These are phyloP conservation scores for Apophysomyces sp. DNA, from an alignment of 371 early-diverging fungal genomes.

Conservation along the genomic window DNA sequence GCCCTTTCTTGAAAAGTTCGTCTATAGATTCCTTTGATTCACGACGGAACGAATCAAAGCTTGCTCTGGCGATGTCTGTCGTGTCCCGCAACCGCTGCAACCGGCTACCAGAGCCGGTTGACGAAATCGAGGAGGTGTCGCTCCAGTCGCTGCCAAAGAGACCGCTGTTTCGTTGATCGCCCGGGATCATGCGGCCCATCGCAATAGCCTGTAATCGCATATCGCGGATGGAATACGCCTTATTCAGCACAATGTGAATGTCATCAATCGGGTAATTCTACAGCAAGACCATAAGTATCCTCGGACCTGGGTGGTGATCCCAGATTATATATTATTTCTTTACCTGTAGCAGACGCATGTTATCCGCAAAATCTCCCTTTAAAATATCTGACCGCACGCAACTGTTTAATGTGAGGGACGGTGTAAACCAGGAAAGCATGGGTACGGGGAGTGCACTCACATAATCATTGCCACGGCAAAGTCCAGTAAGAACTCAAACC, in stretches of 20 bases:
- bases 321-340: not conserved
- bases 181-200: conserved; percentile 33
- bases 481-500: conserved; percentile 75
- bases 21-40: conserved; percentile 46
- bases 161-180: conserved; percentile 34
- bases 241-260: conserved; percentile 42
- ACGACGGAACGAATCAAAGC: conserved; percentile 39
- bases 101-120: conserved; percentile 34
- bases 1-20: conserved; percentile 34
- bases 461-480: conserved; percentile 79
- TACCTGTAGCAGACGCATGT: conserved; percentile 64
- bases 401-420: conserved; percentile 23
- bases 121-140: conserved; percentile 44
- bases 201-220: conserved; percentile 30
- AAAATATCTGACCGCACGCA: conserved; percentile 61
- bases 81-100: conserved; percentile 38
- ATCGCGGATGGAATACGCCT: conserved; percentile 41
- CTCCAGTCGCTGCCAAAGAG: conserved; percentile 32
- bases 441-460: conserved; percentile 36
- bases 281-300: not conserved
- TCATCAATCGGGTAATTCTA: conserved; percentile 57
- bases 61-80: conserved; percentile 40
- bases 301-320: not conserved
- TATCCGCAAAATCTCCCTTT: conserved; percentile 63
- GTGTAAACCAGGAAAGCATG: conserved; percentile 5